Evolutionary conservation across 1,284 basidiomycete genomes (phyloP).

Genomic region (Boletus semigastroideus): DNA sequence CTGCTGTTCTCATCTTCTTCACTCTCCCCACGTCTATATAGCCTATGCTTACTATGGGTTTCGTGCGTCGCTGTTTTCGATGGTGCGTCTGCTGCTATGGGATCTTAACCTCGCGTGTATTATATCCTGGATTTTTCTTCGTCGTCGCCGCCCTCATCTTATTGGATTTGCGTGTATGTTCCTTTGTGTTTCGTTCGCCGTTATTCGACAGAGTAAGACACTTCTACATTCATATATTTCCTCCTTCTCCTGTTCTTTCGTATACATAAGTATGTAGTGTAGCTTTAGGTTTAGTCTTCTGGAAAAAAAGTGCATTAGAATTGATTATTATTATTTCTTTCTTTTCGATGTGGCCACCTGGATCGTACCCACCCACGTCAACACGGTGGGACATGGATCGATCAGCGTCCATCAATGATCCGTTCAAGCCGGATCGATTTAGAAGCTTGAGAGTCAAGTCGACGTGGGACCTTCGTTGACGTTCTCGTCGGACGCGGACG

Average conservation of each 20-base stretch:
- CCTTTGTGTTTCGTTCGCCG: too few relatives aligned
- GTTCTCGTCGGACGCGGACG: too few relatives aligned
- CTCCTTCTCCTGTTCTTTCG: background rate
- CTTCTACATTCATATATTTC: background rate
- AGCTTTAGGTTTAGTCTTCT: background rate
- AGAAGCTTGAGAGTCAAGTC: too few relatives aligned
- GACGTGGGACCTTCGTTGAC: too few relatives aligned
- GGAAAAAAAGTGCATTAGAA: background rate
- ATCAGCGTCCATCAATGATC: background rate
- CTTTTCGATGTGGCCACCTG: too few relatives aligned
- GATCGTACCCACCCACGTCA: too few relatives aligned
- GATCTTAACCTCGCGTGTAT: conserved; percentile 9
- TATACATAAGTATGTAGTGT: background rate
- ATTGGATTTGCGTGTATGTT: conserved; percentile 1
- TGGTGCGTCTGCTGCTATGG: background rate
- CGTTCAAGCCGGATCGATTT: background rate
- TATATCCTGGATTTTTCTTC: conserved; percentile 5
- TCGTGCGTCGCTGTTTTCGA: background rate
- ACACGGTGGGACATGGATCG: too few relatives aligned
- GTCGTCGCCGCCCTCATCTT: background rate
- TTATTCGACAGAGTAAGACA: background rate
- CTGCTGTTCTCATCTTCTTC: background rate
- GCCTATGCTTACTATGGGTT: conserved; percentile 7
- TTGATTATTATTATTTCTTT: background rate
- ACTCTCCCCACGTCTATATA: conserved; percentile 5